Evolutionary conservation across 2,329 filamentous ascomycete genomes (phyloP).

Genomic region (Corinectria fuckeliana): DNA sequence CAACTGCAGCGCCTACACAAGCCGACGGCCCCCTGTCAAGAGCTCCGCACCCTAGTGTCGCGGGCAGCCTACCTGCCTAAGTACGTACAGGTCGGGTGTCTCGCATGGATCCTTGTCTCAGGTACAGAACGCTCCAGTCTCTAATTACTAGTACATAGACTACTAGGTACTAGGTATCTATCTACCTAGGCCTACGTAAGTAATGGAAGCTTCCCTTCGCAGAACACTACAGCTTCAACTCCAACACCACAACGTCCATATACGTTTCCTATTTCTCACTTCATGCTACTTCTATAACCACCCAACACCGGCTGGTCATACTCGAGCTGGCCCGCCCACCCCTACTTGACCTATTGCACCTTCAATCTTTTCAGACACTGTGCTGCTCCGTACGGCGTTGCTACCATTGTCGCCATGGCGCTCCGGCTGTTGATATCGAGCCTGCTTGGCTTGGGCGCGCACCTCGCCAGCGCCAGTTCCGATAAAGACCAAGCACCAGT

Average conservation of each 20-base stretch:
- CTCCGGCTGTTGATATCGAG: slow-evolving; percentile 35
- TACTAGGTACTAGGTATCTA: too few relatives aligned
- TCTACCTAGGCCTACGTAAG: too few relatives aligned
- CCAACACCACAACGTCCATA: background rate
- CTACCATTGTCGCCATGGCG: slow-evolving; percentile 30
- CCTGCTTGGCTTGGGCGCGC: slow-evolving; percentile 36
- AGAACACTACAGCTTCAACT: background rate
- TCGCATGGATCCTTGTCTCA: slow-evolving; percentile 19
- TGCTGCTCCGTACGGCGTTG: background rate
- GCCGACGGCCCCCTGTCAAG: background rate
- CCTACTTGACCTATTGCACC: background rate
- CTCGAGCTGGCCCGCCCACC: slow-evolving; percentile 2
- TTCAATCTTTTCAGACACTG: background rate
- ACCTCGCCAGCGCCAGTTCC: slow-evolving; percentile 26
- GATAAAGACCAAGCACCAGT: slow-evolving; percentile 38
- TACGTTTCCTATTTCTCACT: background rate
- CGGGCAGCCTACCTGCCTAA: too few relatives aligned
- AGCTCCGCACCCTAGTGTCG: background rate
- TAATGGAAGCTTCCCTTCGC: background rate
- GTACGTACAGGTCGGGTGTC: too few relatives aligned
- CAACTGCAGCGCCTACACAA: background rate
- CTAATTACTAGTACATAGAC: too few relatives aligned
- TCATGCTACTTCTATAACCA: background rate
- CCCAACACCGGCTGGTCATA: background rate
- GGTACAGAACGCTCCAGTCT: slow-evolving; percentile 11